Evolutionary conservation across 148 eudicot species (phyloP), one percentile per base, ranked within the genome.

Genomic region (Diospyros lotus): DNA sequence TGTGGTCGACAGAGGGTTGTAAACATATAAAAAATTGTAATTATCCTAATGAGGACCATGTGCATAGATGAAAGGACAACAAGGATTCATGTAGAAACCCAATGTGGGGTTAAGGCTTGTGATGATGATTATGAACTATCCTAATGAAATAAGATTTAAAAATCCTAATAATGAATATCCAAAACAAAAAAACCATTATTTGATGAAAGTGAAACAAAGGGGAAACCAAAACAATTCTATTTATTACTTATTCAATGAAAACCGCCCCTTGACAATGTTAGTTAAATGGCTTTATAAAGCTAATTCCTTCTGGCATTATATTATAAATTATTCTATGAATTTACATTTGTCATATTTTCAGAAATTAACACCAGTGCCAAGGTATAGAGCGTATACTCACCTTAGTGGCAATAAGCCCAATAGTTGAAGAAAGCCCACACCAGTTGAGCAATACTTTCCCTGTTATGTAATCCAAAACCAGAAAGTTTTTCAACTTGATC

Each of bases 391-490:
- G 69, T 28, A 4, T 62, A 53, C 87, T 83, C 76, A 95, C 98
- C 98, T 90, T 80, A 95, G 77, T 92, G 97, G 80, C 86, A 77
- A 79, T 92, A 92, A 6, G 98, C 98, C 98, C 98, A 95, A 78
- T 92, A 95, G 69, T 83, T 86, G 73, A 95, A 95, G 82, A 95
- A 95, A 42, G 75, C 94, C 98, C 98, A 95, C 43, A 95, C 83
- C 76, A 95, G 77, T 42, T 90, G 89, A 38, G 90, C 89, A 69
- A 95, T 87, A 64, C 80, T 84, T 83, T 95, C 98, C 66, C 79
- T 80, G 63, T 95, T 95, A 4, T 76, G 89, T 58, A 85, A 81
- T 59, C 98, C 98, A 75, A 85, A 95, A 67, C 82, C 86, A 28
- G 71, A 77, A 70, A 95, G 96, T 76, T 78, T 86, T 11, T 90